phyloP scores from a whole-genome alignment of 1,139 yeast genomes.

The Hyphopichia buzzinii region DNA sequence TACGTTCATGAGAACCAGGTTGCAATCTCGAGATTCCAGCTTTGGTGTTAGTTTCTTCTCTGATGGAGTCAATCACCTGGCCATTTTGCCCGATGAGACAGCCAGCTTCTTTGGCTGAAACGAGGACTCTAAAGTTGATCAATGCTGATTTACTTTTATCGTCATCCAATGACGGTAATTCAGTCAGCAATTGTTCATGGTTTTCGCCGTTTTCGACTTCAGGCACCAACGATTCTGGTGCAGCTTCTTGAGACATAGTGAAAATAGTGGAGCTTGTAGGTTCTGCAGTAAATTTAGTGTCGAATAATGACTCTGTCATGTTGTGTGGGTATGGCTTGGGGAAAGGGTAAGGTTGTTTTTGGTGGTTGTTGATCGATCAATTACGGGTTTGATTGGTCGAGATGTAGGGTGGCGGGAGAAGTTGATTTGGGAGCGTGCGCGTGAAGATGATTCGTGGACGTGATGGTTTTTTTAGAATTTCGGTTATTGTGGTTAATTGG shows the following conservation, averaged over 20 bases:
- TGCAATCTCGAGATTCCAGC: conserved; percentile 87
- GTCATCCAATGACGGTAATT: conserved; percentile 31
- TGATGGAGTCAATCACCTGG: conserved; percentile 69
- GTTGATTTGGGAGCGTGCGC: too few relatives aligned
- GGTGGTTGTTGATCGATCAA: not conserved
- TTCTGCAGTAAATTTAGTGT: conserved; percentile 34
- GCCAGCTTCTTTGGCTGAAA: conserved; percentile 87
- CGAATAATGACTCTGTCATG: conserved; percentile 45
- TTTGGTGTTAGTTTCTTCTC: conserved; percentile 76
- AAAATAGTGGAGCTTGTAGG: conserved; percentile 5
- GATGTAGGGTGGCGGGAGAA: too few relatives aligned
- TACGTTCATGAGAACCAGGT: conserved; percentile 81
- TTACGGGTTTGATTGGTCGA: not conserved
- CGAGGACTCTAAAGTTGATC: conserved; percentile 64
- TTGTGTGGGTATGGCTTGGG: not conserved
- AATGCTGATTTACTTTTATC: conserved; percentile 34
- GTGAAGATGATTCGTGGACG: too few relatives aligned
- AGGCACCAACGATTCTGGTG: conserved; percentile 8
- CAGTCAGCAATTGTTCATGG: conserved; percentile 10
- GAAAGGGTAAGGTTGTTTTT: not conserved
- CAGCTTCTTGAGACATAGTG: not conserved
- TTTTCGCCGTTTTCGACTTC: conserved; percentile 6
- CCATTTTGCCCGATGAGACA: conserved; percentile 90
- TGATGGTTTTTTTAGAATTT: too few relatives aligned
- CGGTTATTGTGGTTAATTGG: too few relatives aligned